These are phyloP conservation scores for Coccomyxa subellipsoidea DNA, from an alignment of 163 green algal species.

Conservation along the genomic window DNA sequence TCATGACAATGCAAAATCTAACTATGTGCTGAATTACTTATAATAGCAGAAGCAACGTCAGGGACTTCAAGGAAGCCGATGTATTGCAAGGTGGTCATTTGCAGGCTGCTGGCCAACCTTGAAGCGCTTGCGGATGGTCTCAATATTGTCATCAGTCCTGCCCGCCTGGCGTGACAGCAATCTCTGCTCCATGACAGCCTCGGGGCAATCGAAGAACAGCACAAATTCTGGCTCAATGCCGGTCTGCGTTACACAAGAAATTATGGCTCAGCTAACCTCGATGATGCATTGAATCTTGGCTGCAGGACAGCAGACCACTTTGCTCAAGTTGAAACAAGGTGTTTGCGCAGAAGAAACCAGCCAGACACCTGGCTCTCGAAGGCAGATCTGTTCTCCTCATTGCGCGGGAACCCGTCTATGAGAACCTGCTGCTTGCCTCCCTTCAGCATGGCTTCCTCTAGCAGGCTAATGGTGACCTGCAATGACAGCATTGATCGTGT, in stretches of 20 bases:
- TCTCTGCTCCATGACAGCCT: slow-evolving; percentile 83
- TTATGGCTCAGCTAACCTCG: not conserved
- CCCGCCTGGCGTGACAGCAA: slow-evolving; percentile 76
- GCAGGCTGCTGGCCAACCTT: slow-evolving; percentile 29
- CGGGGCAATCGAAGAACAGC: slow-evolving; percentile 94
- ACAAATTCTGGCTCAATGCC: slow-evolving; percentile 80
- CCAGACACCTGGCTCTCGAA: slow-evolving; percentile 68
- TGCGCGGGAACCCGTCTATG: slow-evolving; percentile 93
- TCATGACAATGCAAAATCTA: no score
- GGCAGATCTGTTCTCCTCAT: slow-evolving; percentile 82
- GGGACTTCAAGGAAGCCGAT: no score
- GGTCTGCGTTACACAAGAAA: slow-evolving; percentile 57
- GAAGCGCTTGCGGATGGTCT: slow-evolving; percentile 92
- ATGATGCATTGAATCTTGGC: not conserved
- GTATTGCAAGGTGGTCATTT: no score
- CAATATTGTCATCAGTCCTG: slow-evolving; percentile 89
- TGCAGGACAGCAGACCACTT: not conserved
- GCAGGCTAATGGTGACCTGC: slow-evolving; percentile 79
- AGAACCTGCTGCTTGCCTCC: slow-evolving; percentile 65
- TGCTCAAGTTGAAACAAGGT: not conserved
- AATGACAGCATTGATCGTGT: no score
- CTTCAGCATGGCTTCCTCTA: slow-evolving; percentile 81
- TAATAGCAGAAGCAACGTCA: no score
- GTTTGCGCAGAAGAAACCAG: no score
- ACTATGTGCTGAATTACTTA: no score